phyloP scores from a whole-genome alignment of 495 filamentous ascomycete species.

The Tuber aestivum region DNA sequence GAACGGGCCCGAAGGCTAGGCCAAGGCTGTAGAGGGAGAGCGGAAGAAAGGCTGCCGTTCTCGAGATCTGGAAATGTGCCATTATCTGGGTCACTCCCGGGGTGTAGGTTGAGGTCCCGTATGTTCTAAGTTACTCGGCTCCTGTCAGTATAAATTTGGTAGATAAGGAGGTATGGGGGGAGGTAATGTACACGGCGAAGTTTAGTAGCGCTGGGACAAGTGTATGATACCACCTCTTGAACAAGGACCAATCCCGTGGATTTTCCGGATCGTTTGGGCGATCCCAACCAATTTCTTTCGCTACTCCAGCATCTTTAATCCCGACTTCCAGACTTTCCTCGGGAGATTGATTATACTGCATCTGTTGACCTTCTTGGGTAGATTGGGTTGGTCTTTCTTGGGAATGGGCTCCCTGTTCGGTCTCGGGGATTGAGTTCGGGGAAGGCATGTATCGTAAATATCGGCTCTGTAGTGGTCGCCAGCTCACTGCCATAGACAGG shows the following conservation, averaged over 20 bases:
- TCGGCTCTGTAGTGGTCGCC: neutral
- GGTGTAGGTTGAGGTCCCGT: conserved; percentile 53
- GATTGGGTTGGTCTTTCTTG: neutral
- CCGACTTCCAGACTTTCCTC: neutral
- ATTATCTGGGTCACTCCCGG: conserved; percentile 48
- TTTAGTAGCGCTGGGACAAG: conserved; percentile 48
- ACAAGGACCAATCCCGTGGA: conserved; percentile 54
- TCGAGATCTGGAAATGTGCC: conserved; percentile 48
- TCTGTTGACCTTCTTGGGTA: neutral
- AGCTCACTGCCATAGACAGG: neutral
- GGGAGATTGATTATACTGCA: neutral
- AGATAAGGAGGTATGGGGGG: neutral
- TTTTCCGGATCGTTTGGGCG: conserved; percentile 53
- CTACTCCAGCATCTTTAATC: neutral
- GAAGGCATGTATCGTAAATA: neutral
- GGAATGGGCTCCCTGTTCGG: neutral
- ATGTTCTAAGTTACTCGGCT: conserved; percentile 43
- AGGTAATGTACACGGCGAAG: conserved; percentile 45
- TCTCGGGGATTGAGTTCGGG: neutral
- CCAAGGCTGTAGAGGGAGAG: conserved; percentile 55
- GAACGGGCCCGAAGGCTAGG: conserved; percentile 55
- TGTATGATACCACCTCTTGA: conserved; percentile 49
- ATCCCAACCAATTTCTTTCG: conserved; percentile 46
- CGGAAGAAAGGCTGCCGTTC: conserved; percentile 52
- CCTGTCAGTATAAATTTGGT: neutral